Percentiles rank a stretch among this genome's conserved stretches.
These are phyloP conservation scores for Atalantia buxifolia DNA, from an alignment of 345 rosid genomes.

Conservation along the genomic window DNA sequence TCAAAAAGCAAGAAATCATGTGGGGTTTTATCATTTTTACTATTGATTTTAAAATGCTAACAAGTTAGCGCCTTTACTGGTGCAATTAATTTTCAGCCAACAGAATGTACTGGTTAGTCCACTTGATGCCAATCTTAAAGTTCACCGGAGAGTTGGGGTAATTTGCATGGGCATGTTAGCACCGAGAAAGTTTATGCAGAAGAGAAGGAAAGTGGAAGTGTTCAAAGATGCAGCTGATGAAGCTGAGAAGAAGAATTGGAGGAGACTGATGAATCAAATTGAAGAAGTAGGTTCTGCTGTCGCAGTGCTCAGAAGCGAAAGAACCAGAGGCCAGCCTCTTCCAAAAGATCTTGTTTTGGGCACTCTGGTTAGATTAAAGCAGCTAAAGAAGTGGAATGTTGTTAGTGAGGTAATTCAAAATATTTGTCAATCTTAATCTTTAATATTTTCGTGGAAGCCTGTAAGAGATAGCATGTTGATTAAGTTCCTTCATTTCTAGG, in stretches of 20 bases:
- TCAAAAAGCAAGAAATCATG: neutral
- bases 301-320: conserved; percentile 53
- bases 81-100: conserved; percentile 24
- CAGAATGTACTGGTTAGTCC: conserved; percentile 12
- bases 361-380: conserved; percentile 86
- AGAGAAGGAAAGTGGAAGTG: conserved; percentile 64
- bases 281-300: conserved; percentile 68
- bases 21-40: neutral
- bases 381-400: conserved; percentile 81
- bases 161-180: conserved; percentile 77
- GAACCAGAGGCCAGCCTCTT: conserved; percentile 43
- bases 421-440: neutral
- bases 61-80: neutral
- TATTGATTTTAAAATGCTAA: neutral
- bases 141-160: conserved; percentile 35
- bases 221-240: conserved; percentile 78
- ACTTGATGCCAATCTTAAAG: conserved; percentile 10
- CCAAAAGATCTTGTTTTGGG: conserved; percentile 77
- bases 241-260: conserved; percentile 76
- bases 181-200: conserved; percentile 74
- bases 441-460: neutral
- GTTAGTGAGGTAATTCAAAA: conserved; percentile 66
- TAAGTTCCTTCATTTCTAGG: conserved; percentile 36
- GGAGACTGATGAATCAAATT: conserved; percentile 72
- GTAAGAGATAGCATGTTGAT: neutral